Evolutionary conservation across 129 eudicot species (phyloP).

Genomic region (Artemisia argyi): DNA sequence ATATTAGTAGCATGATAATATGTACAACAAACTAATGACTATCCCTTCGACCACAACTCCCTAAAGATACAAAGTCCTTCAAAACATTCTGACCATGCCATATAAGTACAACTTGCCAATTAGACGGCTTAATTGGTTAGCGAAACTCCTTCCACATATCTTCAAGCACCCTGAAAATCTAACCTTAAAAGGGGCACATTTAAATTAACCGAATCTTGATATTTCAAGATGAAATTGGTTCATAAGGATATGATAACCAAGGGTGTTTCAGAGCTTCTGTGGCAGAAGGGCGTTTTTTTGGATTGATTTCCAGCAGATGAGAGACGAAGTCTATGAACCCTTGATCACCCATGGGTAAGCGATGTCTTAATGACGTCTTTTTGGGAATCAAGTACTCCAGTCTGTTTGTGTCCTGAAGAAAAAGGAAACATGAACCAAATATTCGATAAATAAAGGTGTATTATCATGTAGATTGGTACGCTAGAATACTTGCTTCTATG

Average conservation of each 20-base stretch:
- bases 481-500: neutral
- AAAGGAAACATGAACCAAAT: slow-evolving; percentile 1
- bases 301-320: slow-evolving; percentile 87
- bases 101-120: slow-evolving; percentile 27
- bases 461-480: neutral
- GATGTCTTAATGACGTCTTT: slow-evolving; percentile 86
- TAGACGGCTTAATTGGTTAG: neutral
- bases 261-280: slow-evolving; percentile 93
- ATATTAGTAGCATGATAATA: slow-evolving; percentile 29
- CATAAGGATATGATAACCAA: slow-evolving; percentile 94
- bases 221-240: slow-evolving; percentile 89
- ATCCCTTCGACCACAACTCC: slow-evolving; percentile 1
- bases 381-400: slow-evolving; percentile 91
- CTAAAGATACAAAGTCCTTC: slow-evolving; percentile 22
- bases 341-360: slow-evolving; percentile 98
- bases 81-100: slow-evolving; percentile 17
- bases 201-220: slow-evolving; percentile 14
- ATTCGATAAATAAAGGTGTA: neutral
- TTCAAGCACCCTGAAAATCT: slow-evolving; percentile 18
- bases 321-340: slow-evolving; percentile 93
- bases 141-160: slow-evolving; percentile 9
- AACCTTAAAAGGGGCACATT: slow-evolving; percentile 7
- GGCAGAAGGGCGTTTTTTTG: slow-evolving; percentile 90
- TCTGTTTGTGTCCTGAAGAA: slow-evolving; percentile 76
- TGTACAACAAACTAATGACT: slow-evolving; percentile 20